Base-by-base conservation (phyloP, 1,139 yeast species). In the Lodderomyces elongisporus region DNA sequence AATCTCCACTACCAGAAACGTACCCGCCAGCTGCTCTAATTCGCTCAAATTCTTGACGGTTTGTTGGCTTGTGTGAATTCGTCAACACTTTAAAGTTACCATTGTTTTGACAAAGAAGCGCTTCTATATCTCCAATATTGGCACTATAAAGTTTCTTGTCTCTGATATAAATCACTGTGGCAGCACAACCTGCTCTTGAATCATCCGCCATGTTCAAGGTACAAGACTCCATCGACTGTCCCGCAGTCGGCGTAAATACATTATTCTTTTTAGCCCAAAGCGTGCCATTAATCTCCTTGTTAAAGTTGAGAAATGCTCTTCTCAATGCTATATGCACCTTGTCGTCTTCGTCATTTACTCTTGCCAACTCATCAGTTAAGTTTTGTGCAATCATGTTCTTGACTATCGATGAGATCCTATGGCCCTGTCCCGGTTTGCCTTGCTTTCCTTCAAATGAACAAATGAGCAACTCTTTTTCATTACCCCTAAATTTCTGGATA, bases 11-110 rank as follows among this genome's bases (percentile, higher is more conserved):
- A 10, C 87, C 83, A 3, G 87, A 77, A 13, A 91, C 95, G 51
- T 74, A 82, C 1, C 97, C 97, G 33, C 97, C 97, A 14, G 94
- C 77, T 2, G 85, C 85, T 48, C 97, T 70, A 32, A 93, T 85
- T 48, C 96, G 68, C 45, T 85, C 93, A 48, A 89, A 82, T 53
- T 91, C 98, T 20, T 67, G 68, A 30, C 85, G 70, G 30, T 73
- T 77, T 4, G 94, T 82, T 4, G 97, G 96, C 41, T 82, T 88
- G 52, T 91, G 96, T 36, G 83, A 79, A 20, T 74, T 78, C 1
- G 96, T 84, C 32, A 93, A 64, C 4, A 78, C 65, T 9, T 71
- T 62, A 51, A 77, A 84, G 32, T 87, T 93, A 18, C 97, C 96
- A 54, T 85, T 85, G 28, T 78, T 74, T 42, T 82, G 74, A 4